Evolutionary conservation across 73 alveolate genomes (phyloP), one percentile per base, ranked within the genome.

Genomic region (Symbiodinium natans): DNA sequence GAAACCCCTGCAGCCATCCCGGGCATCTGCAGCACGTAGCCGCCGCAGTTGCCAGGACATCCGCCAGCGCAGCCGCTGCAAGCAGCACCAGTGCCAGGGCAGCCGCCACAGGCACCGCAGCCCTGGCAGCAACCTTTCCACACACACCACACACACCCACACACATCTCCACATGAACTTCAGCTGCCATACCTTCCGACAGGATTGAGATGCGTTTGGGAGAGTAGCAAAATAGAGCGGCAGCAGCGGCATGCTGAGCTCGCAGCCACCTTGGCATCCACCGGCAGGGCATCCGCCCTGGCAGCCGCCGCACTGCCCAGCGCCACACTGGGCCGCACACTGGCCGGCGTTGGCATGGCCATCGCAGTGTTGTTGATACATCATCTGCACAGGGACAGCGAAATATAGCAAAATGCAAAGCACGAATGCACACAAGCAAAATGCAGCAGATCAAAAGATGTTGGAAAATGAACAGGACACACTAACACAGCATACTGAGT

Each of bases 301-400:
- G 80, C 80, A 63, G 80, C 36, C 80, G 80, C 80, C 80, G 80
- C 80, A 63, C 80, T 63, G 80, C 38, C 80, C 80, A 23, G 80
- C 80, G 27, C 36, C 38, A 27, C 80, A 63, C 36, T 63, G 80
- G 13, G 80, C 80, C 7, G 80, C 80, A 6, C 80, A 63, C 40
- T 63, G 80, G 40, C 80, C 80, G 33, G 17, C 36, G 80, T 29
- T 29, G 36, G 36, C 19, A 31, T 63, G 80, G 1, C 39, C 80
- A 29, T 17, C 80, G 38, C 80, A 63, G 80, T 63, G 80, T 29
- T 52, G 71, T n/a, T 63, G 80, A n/a, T 63, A 63, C 80, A 63
- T 63, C 80, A 63, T 63, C 80, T 63, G 80, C 80, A 63, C 80
- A 63, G 71, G 71, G 80, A n/a, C 38, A 27, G 0, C 36, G 36